Evolutionary conservation across 1,284 basidiomycete species (phyloP).

Genomic region (Puccinia hordei): DNA sequence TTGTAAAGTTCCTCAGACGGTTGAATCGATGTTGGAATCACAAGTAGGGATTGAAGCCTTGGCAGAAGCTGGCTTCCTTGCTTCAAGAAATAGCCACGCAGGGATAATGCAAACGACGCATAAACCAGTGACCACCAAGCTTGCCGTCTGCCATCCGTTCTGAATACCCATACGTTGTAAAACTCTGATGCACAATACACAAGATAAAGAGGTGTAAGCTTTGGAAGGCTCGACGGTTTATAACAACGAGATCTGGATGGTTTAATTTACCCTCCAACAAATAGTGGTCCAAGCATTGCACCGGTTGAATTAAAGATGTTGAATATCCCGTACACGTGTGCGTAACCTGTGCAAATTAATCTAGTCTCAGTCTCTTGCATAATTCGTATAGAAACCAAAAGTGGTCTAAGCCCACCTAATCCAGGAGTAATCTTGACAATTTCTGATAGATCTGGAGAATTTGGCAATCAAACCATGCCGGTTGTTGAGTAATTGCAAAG

Average conservation of each 20-base stretch:
- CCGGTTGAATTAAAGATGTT: conserved; percentile 38
- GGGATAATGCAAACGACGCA: conserved; percentile 18
- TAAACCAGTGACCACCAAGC: conserved; percentile 6
- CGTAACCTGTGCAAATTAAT: conserved; percentile 17
- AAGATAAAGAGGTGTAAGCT: too few relatives aligned
- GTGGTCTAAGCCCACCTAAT: conserved; percentile 12
- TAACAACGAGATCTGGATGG: too few relatives aligned
- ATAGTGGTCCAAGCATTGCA: conserved; percentile 27
- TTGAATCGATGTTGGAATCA: neutral
- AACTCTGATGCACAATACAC: neutral
- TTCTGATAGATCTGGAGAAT: conserved; percentile 13
- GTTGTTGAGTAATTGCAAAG: neutral
- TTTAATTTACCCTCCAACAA: conserved; percentile 39
- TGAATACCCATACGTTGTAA: neutral
- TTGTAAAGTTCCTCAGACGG: neutral
- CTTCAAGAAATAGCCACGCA: conserved; percentile 15
- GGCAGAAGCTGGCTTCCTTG: neutral
- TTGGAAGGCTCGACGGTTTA: too few relatives aligned
- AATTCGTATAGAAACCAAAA: too few relatives aligned
- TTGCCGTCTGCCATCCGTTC: conserved; percentile 5
- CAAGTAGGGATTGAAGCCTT: neutral
- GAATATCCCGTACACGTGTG: conserved; percentile 44
- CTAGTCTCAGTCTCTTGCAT: neutral
- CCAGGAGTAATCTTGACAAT: conserved; percentile 25
- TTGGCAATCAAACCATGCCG: neutral